A percentile compares a stretch with the other conserved stretches of the same genome.
Conservation (phyloP, 2,329 filamentous ascomycete genomes). For the Triangularia setosa region DNA sequence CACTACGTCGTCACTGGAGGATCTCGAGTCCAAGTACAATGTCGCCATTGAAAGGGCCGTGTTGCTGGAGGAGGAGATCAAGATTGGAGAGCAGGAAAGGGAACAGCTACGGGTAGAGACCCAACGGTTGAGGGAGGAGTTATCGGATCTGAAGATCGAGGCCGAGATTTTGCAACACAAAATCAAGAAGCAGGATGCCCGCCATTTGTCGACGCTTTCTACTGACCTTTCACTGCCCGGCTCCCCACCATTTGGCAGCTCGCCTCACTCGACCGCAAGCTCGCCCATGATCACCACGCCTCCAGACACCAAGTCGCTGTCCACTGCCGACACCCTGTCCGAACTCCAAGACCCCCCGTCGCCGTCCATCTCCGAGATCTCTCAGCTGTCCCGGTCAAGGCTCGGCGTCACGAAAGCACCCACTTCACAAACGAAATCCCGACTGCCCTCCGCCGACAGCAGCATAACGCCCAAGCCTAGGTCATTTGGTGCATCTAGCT, state of each 20-base stretch:
- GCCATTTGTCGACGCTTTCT: constrained; percentile 56
- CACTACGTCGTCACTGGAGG: constrained; percentile 91
- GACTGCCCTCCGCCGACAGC: constrained; percentile 52
- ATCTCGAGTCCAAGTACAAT: constrained; percentile 96
- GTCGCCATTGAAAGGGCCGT: constrained; percentile 87
- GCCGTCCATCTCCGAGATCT: constrained; percentile 86
- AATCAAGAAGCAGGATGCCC: constrained; percentile 65
- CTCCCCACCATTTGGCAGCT: constrained; percentile 70
- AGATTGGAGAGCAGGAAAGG: constrained; percentile 84
- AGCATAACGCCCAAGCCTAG: constrained; percentile 53
- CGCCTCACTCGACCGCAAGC: constrained; percentile 80
- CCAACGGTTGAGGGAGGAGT: constrained; percentile 83
- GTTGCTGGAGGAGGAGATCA: constrained; percentile 93
- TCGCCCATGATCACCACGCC: constrained; percentile 89
- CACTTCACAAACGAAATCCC: constrained; percentile 47
- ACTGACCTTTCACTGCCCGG: constrained; percentile 61
- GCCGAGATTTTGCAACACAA: constrained; percentile 93
- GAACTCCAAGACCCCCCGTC: constrained; percentile 82
- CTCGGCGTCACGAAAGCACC: constrained; percentile 38
- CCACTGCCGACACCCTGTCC: constrained; percentile 54
- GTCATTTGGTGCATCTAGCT: constrained; percentile 34
- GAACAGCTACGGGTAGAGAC: constrained; percentile 85
- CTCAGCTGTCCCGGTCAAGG: constrained; percentile 45
- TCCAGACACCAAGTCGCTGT: constrained; percentile 64
- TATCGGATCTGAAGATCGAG: constrained; percentile 91